These are phyloP conservation scores for Penicillium sp. DNA, from an alignment of 2,329 filamentous ascomycete species.

Conservation along the genomic window DNA sequence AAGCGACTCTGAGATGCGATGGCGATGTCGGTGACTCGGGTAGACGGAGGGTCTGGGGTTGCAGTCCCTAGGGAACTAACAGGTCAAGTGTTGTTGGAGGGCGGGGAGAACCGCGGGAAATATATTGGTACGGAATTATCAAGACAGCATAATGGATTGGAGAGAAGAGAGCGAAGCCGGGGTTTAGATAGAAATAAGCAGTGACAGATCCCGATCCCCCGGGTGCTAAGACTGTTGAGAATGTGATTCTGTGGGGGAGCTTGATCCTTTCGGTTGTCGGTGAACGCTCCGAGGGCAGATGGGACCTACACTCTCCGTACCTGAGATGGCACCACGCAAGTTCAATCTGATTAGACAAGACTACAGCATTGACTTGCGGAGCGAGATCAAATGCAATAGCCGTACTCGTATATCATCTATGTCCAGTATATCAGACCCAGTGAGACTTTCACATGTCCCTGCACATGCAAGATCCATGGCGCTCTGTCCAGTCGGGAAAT, in stretches of 20 bases:
- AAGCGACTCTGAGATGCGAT: too few relatives aligned
- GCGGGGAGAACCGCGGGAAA: not conserved
- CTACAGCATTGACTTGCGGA: not conserved
- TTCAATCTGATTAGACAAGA: not conserved
- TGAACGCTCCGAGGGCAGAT: slow-evolving; percentile 27
- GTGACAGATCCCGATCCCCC: slow-evolving; percentile 7
- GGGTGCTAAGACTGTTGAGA: slow-evolving; percentile 5
- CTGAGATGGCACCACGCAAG: not conserved
- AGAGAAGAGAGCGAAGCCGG: slow-evolving; percentile 4
- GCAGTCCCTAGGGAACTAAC: slow-evolving; percentile 3
- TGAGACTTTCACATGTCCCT: slow-evolving; percentile 12
- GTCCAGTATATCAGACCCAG: not conserved
- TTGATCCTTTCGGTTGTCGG: slow-evolving; percentile 33
- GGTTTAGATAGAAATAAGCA: slow-evolving; percentile 9
- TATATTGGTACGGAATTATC: not conserved
- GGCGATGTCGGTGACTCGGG: not conserved
- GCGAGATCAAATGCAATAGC: not conserved
- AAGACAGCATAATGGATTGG: slow-evolving; percentile 7
- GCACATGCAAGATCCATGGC: not conserved
- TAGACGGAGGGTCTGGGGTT: not conserved
- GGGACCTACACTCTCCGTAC: too few relatives aligned
- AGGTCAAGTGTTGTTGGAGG: slow-evolving; percentile 4
- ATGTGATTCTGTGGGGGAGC: slow-evolving; percentile 28
- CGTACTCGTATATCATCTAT: not conserved
- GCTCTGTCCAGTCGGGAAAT: not conserved